Conservation (phyloP, 805 yeast genomes). For the Vanderwaltozyma polyspora region DNA sequence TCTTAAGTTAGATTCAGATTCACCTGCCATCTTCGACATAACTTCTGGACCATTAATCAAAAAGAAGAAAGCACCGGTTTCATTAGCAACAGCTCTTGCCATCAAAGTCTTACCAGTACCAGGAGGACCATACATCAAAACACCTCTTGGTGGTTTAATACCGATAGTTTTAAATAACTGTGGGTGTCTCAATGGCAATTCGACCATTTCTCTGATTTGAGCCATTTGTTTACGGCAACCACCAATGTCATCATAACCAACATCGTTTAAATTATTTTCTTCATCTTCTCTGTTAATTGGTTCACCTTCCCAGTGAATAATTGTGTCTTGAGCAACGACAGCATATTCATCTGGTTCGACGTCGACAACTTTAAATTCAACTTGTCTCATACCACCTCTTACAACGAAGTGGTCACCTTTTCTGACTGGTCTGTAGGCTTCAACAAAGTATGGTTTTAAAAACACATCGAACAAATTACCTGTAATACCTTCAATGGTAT, state of each 20-base stretch:
- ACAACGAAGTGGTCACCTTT: constrained; percentile 94
- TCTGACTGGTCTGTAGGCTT: constrained; percentile 97
- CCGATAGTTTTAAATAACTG: constrained; percentile 96
- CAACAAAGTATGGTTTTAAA: constrained; percentile 95
- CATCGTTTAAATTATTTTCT: constrained; percentile 90
- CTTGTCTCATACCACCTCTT: constrained; percentile 99
- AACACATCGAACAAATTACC: constrained; percentile 94
- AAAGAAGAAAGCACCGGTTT: constrained; percentile 97
- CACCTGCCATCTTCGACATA: constrained; percentile 99
- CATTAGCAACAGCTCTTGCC: constrained; percentile 99
- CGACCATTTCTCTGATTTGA: constrained; percentile 96
- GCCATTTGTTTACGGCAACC: constrained; percentile 99
- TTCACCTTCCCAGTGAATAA: constrained; percentile 97
- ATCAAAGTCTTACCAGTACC: constrained; percentile 99
- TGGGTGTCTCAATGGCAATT: constrained; percentile 95
- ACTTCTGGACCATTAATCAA: constrained; percentile 98
- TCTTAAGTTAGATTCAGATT: constrained; percentile 91
- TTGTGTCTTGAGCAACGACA: constrained; percentile 95
- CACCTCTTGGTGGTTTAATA: constrained; percentile 98
- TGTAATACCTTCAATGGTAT: constrained; percentile 94
- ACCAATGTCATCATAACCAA: constrained; percentile 98
- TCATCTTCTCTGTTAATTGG: constrained; percentile 57
- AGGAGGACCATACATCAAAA: constrained; percentile 97
- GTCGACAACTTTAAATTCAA: constrained; percentile 95
- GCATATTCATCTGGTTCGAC: constrained; percentile 97